A percentile compares a stretch with the other conserved stretches of the same genome.
Evolutionary conservation across 1,139 yeast species (phyloP).

Genomic region (Debaryomycetaceae sp.): DNA sequence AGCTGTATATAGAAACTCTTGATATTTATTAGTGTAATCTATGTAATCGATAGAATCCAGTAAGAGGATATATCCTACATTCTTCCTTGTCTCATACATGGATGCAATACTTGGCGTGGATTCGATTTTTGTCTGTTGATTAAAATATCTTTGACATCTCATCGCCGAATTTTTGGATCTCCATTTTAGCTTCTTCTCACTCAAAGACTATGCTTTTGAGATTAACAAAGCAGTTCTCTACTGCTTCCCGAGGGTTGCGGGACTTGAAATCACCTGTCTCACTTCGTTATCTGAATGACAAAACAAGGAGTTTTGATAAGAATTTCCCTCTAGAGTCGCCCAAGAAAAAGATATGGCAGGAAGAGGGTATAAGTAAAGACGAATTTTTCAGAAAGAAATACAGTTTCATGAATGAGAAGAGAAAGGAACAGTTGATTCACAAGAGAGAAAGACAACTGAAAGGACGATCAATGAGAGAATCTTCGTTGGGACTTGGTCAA

Average conservation of each 20-base stretch:
- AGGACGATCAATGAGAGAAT: conserved; percentile 17
- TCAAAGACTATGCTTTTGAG: neutral
- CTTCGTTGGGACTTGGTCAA: conserved; percentile 7
- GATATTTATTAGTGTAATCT: too few relatives aligned
- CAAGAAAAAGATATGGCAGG: conserved; percentile 36
- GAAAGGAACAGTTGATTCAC: conserved; percentile 24
- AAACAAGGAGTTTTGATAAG: conserved; percentile 11
- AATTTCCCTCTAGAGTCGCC: conserved; percentile 7
- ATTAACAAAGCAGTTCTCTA: conserved; percentile 1
- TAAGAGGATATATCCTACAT: too few relatives aligned
- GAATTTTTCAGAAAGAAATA: conserved; percentile 41
- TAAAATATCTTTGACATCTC: neutral
- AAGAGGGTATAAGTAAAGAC: conserved; percentile 34
- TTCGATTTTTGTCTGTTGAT: too few relatives aligned
- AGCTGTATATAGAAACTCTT: too few relatives aligned
- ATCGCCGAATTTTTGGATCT: neutral
- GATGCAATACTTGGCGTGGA: too few relatives aligned
- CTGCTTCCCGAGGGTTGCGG: neutral
- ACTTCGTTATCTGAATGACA: conserved; percentile 16
- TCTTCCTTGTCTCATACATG: too few relatives aligned
- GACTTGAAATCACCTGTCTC: conserved; percentile 11
- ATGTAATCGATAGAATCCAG: too few relatives aligned
- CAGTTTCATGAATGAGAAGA: conserved; percentile 26
- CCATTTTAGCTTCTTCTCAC: neutral
- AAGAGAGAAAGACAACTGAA: conserved; percentile 38